phyloP scores from a whole-genome alignment of 2,329 filamentous ascomycete species.

The Diplodia corticola region DNA sequence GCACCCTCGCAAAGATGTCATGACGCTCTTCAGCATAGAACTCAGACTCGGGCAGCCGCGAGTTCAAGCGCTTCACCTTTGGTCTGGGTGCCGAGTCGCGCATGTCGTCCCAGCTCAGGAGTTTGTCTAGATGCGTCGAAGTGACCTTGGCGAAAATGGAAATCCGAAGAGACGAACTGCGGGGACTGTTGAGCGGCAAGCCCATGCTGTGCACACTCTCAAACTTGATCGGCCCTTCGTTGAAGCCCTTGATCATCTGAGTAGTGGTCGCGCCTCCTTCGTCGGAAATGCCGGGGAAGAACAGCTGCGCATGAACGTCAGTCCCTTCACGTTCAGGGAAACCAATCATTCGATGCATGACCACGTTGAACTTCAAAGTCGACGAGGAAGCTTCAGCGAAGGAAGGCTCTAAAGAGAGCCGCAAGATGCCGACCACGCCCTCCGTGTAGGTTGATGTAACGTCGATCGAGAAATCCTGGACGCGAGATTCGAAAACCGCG shows the following conservation, averaged over 20 bases:
- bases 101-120: constrained; percentile 99
- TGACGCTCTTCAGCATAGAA: constrained; percentile 93
- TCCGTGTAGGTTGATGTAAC: constrained; percentile 90
- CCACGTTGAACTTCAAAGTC: constrained; percentile 95
- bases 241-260: constrained; percentile 90
- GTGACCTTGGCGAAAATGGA: constrained; percentile 91
- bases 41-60: constrained; percentile 82
- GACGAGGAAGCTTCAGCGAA: constrained; percentile 88
- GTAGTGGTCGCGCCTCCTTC: constrained; percentile 87
- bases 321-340: constrained; percentile 96
- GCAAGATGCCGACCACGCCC: constrained; percentile 85
- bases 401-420: constrained; percentile 88
- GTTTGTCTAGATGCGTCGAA: constrained; percentile 91
- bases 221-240: constrained; percentile 88
- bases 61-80: constrained; percentile 59
- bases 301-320: constrained; percentile 95
- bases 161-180: constrained; percentile 74
- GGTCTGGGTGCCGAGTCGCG: constrained; percentile 66
- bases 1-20: constrained; percentile 83
- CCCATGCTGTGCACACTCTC: constrained; percentile 99
- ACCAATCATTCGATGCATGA: constrained; percentile 93
- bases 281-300: constrained; percentile 85
- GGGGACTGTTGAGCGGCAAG: constrained; percentile 75
- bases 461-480: constrained; percentile 91
- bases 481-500: constrained; percentile 89